Conservation (phyloP, 176 grass and related monocot species). For the Lolium rigidum region DNA sequence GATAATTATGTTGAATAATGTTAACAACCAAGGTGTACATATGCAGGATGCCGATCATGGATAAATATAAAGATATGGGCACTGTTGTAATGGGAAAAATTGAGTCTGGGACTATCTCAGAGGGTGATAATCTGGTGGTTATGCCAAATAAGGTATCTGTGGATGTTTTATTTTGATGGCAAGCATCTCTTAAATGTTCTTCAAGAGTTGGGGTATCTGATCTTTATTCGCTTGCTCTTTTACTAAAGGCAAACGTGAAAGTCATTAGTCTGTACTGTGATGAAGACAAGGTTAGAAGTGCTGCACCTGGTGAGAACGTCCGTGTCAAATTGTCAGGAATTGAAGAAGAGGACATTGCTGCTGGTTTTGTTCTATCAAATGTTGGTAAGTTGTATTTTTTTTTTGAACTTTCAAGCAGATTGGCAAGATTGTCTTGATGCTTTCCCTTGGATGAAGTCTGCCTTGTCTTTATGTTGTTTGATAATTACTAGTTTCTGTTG, state of each 20-base stretch:
- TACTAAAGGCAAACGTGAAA: slow-evolving; percentile 74
- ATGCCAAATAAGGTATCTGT: slow-evolving; percentile 91
- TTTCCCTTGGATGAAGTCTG: background rate
- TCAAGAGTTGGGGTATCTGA: background rate
- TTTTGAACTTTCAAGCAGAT: background rate
- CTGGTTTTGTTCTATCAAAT: slow-evolving; percentile 97
- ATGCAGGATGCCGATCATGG: slow-evolving; percentile 93
- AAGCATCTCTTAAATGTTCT: background rate
- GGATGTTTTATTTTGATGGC: background rate
- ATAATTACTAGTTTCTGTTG: background rate
- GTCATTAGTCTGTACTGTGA: slow-evolving; percentile 77
- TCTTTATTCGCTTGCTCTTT: background rate
- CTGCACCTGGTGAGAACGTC: slow-evolving; percentile 85
- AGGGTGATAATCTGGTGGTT: slow-evolving; percentile 84
- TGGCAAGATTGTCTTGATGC: background rate
- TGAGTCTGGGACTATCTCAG: slow-evolving; percentile 77
- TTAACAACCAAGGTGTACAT: slow-evolving; percentile 1
- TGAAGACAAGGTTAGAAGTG: slow-evolving; percentile 71
- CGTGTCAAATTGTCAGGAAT: slow-evolving; percentile 81
- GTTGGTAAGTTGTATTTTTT: slow-evolving; percentile 56
- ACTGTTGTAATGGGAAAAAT: slow-evolving; percentile 98
- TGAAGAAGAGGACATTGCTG: slow-evolving; percentile 92
- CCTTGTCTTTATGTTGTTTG: background rate
- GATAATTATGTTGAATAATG: background rate
- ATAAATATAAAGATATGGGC: slow-evolving; percentile 99